Evolutionary conservation across 192 early-diverging fungal genomes (phyloP), one percentile per base, ranked within the genome.

Genomic region (Ambispora gerdemannii): DNA sequence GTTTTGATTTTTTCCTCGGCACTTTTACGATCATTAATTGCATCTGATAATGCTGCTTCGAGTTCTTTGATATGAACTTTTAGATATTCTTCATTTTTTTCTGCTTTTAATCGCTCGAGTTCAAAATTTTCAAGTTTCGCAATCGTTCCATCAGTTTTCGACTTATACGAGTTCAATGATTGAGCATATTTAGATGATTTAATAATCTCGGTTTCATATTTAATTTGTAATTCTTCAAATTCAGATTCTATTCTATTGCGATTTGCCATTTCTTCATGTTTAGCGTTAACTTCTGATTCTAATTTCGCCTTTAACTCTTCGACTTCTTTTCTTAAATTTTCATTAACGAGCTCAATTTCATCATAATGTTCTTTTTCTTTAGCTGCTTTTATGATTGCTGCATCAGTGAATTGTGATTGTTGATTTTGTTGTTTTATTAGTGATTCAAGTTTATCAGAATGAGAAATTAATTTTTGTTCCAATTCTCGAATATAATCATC

Each of bases 401-500:
- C n/a, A n/a, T n/a, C n/a, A n/a, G n/a, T n/a, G n/a, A n/a, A n/a
- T n/a, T n/a, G n/a, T n/a, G n/a, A n/a, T n/a, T n/a, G n/a, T n/a
- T n/a, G n/a, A n/a, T n/a, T n/a, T n/a, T n/a, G n/a, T n/a, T n/a
- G n/a, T n/a, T n/a, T n/a, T n/a, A n/a, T n/a, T n/a, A n/a, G n/a
- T n/a, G n/a, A n/a, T n/a, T n/a, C n/a, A n/a, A n/a, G n/a, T n/a
- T 71, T 72, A 25, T 93, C 86, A 25, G 84, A 85, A 22, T 82
- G 79, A 33, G 89, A 87, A 32, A 81, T 75, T 25, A 87, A 80
- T 50, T 83, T 84, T 63, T 89, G 80, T 68, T 93, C 89, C 58
- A 91, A 83, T 72, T 93, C 90, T 13, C 84, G 81, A 17, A 89
- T 86, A 13, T 82, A 74, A 69, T 89, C 81, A 63, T 94, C 90